Conservation (phyloP, 768 basidiomycete genomes). For the Boletus huronensis region DNA sequence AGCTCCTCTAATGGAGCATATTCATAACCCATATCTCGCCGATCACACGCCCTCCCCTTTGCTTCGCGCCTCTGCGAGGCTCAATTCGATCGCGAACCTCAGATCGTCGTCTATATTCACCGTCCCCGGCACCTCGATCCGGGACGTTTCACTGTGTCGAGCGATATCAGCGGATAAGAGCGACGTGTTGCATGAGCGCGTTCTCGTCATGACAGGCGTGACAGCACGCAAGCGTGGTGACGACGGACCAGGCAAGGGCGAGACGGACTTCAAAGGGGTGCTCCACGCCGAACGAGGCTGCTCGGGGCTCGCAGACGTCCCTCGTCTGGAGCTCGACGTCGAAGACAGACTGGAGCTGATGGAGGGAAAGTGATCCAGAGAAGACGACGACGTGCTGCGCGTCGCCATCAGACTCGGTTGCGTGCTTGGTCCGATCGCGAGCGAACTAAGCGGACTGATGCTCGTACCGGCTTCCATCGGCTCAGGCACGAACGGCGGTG, state of each 20-base stretch:
- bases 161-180: conserved; percentile 15
- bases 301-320: conserved; percentile 13
- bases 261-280: conserved; percentile 31
- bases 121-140: neutral
- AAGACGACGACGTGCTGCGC: conserved; percentile 19
- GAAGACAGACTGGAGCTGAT: conserved; percentile 32
- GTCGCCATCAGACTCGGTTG: conserved; percentile 9
- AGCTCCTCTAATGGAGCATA: neutral
- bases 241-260: conserved; percentile 12
- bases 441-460: conserved; percentile 26
- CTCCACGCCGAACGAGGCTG: conserved; percentile 37
- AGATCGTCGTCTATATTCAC: conserved; percentile 63
- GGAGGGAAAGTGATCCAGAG: conserved; percentile 32
- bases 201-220: conserved; percentile 7
- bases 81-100: conserved; percentile 62
- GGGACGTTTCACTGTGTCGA: neutral
- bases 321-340: conserved; percentile 19
- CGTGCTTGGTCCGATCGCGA: conserved; percentile 1
- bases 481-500: conserved; percentile 47
- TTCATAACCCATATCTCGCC: neutral
- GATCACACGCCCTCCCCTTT: conserved; percentile 9
- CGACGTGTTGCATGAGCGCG: conserved; percentile 10
- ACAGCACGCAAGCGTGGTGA: conserved; percentile 17
- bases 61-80: conserved; percentile 51
- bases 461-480: conserved; percentile 51